Conservation (phyloP, 345 rosid species). For the Eutrema heterophyllum region DNA sequence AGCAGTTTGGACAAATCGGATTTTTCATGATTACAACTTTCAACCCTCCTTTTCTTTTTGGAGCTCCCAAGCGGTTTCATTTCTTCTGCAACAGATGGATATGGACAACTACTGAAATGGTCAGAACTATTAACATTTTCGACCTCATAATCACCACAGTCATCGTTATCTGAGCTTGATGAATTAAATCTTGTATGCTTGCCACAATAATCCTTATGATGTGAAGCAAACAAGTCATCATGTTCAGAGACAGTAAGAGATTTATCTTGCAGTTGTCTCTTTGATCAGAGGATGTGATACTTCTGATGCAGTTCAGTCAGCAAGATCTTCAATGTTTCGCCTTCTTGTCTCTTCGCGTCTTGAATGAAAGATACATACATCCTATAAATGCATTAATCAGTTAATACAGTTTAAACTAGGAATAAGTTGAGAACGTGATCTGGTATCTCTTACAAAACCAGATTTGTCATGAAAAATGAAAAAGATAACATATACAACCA, state of each 20-base stretch:
- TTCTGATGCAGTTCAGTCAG: constrained; percentile 37
- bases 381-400: constrained; percentile 37
- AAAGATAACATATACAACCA: neutral
- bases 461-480: neutral
- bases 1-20: constrained; percentile 25
- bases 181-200: constrained; percentile 57
- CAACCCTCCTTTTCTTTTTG: constrained; percentile 33
- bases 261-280: constrained; percentile 43
- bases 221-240: constrained; percentile 49
- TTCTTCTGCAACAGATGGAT: constrained; percentile 88
- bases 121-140: constrained; percentile 34
- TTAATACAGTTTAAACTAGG: neutral
- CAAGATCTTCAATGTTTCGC: constrained; percentile 36
- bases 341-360: constrained; percentile 55
- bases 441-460: neutral
- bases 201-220: constrained; percentile 49
- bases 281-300: constrained; percentile 35
- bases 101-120: constrained; percentile 65
- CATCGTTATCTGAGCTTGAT: constrained; percentile 66
- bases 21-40: constrained; percentile 32
- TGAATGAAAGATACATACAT: constrained; percentile 55
- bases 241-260: constrained; percentile 53
- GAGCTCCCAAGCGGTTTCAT: constrained; percentile 54
- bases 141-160: constrained; percentile 33
- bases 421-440: neutral